A percentile compares a stretch with the other conserved stretches of the same genome.
phyloP scores from a whole-genome alignment of 108 stramenopile genomes.

The Nitzschia sp. region DNA sequence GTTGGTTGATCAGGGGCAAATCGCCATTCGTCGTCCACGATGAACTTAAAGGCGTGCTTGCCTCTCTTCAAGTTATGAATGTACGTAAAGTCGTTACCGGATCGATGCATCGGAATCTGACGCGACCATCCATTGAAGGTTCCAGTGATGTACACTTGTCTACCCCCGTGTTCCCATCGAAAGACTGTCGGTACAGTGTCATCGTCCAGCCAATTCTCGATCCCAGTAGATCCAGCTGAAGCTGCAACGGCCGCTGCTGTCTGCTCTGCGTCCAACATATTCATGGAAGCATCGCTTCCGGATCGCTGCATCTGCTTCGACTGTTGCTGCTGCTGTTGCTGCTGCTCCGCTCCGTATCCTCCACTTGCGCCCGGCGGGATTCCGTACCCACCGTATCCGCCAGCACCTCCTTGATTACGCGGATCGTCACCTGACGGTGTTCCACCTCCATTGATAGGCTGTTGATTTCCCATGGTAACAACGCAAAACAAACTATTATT shows the following conservation, averaged over 20 bases:
- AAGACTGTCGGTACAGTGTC: constrained; percentile 97
- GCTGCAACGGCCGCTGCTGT: constrained; percentile 32
- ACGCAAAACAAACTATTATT: neutral
- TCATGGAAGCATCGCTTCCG: constrained; percentile 45
- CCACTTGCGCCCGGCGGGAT: constrained; percentile 6
- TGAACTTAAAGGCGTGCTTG: constrained; percentile 98
- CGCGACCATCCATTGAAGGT: constrained; percentile 98
- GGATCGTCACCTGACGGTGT: constrained; percentile 17
- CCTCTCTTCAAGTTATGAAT: constrained; percentile 96
- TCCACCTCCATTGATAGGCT: constrained; percentile 31
- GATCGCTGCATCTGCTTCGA: constrained; percentile 18
- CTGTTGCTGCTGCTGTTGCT: constrained; percentile 19
- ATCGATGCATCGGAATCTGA: constrained; percentile 99
- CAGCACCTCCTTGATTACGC: constrained; percentile 10
- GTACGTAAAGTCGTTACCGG: constrained; percentile 99
- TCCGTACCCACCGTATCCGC: constrained; percentile 26
- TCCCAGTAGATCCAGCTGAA: neutral
- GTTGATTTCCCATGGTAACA: constrained; percentile 53
- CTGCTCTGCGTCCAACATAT: constrained; percentile 29
- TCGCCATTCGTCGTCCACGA: constrained; percentile 99
- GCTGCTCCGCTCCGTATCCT: constrained; percentile 15
- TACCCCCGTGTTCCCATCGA: constrained; percentile 99
- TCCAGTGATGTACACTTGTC: constrained; percentile 98
- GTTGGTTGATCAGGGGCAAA: constrained; percentile 96
- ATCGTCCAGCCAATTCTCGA: constrained; percentile 64